These are phyloP conservation scores for Pugionium cornutum DNA, from an alignment of 345 rosid genomes.

Conservation along the genomic window DNA sequence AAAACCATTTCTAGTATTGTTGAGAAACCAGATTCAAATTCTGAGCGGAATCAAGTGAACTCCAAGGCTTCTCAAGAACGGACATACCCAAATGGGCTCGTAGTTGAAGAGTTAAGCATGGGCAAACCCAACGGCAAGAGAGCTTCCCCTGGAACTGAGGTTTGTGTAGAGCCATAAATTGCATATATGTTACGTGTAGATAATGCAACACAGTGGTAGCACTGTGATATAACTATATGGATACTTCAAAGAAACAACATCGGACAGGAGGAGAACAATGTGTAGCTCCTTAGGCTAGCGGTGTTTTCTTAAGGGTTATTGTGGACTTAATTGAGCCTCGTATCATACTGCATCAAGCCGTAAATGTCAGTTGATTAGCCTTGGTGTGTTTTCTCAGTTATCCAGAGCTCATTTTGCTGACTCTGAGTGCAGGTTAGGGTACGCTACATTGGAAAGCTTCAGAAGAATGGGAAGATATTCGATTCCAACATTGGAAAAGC, in stretches of 20 bases:
- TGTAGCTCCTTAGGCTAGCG: too few species aligned
- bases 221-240: too few species aligned
- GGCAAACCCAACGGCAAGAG: constrained; percentile 89
- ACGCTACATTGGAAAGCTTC: constrained; percentile 82
- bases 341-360: not conserved
- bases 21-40: constrained; percentile 38
- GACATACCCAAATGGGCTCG: constrained; percentile 79
- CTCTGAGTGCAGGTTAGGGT: constrained; percentile 67
- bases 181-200: too few species aligned
- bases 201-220: too few species aligned
- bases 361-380: not conserved
- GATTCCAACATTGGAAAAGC: constrained; percentile 79
- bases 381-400: not conserved
- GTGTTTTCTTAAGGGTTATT: too few species aligned
- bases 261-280: too few species aligned
- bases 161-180: constrained; percentile 11
- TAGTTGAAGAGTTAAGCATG: constrained; percentile 78
- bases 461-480: constrained; percentile 80
- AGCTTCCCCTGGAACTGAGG: constrained; percentile 85
- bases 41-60: constrained; percentile 40
- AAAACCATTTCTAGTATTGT: constrained; percentile 37
- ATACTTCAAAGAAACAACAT: too few species aligned
- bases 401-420: constrained; percentile 12
- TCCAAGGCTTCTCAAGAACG: constrained; percentile 64
- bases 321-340: too few species aligned